A percentile compares a stretch with the other conserved stretches of the same genome.
Evolutionary conservation across 257 asterid species (phyloP).

Genomic region (Apocynum venetum): DNA sequence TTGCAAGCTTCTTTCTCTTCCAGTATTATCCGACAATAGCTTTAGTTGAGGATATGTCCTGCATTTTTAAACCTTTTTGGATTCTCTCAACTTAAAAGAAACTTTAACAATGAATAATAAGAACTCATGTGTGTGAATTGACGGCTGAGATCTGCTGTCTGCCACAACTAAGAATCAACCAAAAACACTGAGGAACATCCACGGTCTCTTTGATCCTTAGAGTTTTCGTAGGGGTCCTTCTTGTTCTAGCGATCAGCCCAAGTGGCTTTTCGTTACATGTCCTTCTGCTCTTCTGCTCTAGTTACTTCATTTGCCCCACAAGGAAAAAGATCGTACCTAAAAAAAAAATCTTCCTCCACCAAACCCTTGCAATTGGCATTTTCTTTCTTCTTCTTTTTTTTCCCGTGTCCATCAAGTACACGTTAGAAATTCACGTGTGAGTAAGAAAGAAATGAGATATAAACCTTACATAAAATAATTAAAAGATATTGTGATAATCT

Average conservation of each 20-base stretch:
- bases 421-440: neutral
- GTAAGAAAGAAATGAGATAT: too few relatives aligned
- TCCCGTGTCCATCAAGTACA: neutral
- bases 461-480: neutral
- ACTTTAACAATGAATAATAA: too few relatives aligned
- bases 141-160: conserved; percentile 38
- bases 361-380: neutral
- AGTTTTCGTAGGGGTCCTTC: neutral
- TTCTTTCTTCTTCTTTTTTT: too few relatives aligned
- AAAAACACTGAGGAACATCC: neutral
- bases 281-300: neutral
- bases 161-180: conserved; percentile 21
- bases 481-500: too few relatives aligned
- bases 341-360: neutral
- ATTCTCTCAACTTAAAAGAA: too few relatives aligned
- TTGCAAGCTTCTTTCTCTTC: neutral
- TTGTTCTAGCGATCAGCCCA: neutral
- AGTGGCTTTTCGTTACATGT: neutral
- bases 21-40: neutral
- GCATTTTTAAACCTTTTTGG: neutral
- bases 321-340: neutral
- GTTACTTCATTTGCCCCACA: neutral
- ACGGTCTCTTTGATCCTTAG: neutral
- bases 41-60: neutral
- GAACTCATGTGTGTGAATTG: neutral